Evolutionary conservation across 768 basidiomycete genomes (phyloP).

Genomic region (Favolaschia claudopus): DNA sequence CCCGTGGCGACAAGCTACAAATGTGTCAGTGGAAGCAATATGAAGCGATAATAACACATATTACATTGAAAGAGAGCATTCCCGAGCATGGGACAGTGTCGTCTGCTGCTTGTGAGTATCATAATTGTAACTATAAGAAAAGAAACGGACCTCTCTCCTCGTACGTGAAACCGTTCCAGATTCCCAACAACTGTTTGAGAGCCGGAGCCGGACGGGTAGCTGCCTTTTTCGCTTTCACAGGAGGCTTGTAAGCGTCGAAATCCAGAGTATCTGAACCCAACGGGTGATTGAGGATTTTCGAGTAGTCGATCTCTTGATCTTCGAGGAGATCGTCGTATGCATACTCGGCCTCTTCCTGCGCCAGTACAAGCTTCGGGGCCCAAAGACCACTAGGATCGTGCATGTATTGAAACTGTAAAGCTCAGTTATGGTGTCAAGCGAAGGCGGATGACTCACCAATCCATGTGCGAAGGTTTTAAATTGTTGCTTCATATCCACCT

Average conservation of each 20-base stretch:
- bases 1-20: slow-evolving; percentile 18
- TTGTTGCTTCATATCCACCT: slow-evolving; percentile 30
- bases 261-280: slow-evolving; percentile 25
- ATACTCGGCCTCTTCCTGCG: slow-evolving; percentile 27
- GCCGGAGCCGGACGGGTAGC: not conserved
- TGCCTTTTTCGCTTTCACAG: not conserved
- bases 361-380: slow-evolving; percentile 19
- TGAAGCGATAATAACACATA: too few species aligned
- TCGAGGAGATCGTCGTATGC: slow-evolving; percentile 29
- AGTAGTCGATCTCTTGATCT: slow-evolving; percentile 22
- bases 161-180: slow-evolving; percentile 34
- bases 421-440: not conserved
- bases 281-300: slow-evolving; percentile 32
- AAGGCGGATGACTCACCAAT: slow-evolving; percentile 31
- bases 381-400: slow-evolving; percentile 20
- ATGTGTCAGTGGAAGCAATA: too few species aligned
- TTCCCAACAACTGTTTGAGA: slow-evolving; percentile 24
- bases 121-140: too few species aligned
- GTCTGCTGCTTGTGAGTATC: too few species aligned
- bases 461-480: slow-evolving; percentile 37
- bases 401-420: slow-evolving; percentile 25
- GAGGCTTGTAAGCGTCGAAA: slow-evolving; percentile 27
- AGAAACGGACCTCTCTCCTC: too few species aligned
- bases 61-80: too few species aligned
- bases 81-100: too few species aligned